phyloP scores from a whole-genome alignment of 768 basidiomycete genomes.

The Xanthoconium purpureum region DNA sequence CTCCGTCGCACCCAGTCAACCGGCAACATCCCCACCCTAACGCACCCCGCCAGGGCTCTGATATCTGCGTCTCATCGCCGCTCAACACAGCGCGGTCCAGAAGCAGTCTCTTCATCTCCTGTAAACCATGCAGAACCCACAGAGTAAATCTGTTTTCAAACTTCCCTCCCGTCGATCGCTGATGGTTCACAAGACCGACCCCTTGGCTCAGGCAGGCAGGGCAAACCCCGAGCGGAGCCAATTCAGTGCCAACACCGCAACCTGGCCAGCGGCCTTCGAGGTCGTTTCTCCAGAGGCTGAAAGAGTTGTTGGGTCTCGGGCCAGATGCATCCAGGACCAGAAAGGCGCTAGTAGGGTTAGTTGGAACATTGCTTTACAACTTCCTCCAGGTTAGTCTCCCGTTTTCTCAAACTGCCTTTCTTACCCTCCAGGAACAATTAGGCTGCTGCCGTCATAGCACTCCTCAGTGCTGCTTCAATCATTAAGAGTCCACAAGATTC shows the following conservation, averaged over 20 bases:
- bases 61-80: slow-evolving; percentile 29
- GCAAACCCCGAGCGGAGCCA: slow-evolving; percentile 17
- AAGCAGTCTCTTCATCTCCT: slow-evolving; percentile 19
- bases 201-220: slow-evolving; percentile 26
- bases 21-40: slow-evolving; percentile 29
- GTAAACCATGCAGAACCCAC: slow-evolving; percentile 11
- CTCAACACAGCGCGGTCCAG: slow-evolving; percentile 24
- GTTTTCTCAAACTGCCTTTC: background rate
- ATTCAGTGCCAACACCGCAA: slow-evolving; percentile 1
- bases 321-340: slow-evolving; percentile 48
- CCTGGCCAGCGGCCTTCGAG: slow-evolving; percentile 10
- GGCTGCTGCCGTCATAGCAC: slow-evolving; percentile 49
- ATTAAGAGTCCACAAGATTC: slow-evolving; percentile 44
- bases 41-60: slow-evolving; percentile 27
- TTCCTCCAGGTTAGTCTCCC: slow-evolving; percentile 47
- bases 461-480: slow-evolving; percentile 48
- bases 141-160: slow-evolving; percentile 17
- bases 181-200: slow-evolving; percentile 18
- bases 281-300: slow-evolving; percentile 23
- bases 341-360: slow-evolving; percentile 50
- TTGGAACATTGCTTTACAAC: slow-evolving; percentile 51
- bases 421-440: slow-evolving; percentile 25
- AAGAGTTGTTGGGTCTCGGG: slow-evolving; percentile 53
- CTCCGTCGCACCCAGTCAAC: slow-evolving; percentile 36
- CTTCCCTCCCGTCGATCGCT: slow-evolving; percentile 15